Evolutionary conservation across 2,329 filamentous ascomycete species (phyloP).

Genomic region (Fusarium sp.): DNA sequence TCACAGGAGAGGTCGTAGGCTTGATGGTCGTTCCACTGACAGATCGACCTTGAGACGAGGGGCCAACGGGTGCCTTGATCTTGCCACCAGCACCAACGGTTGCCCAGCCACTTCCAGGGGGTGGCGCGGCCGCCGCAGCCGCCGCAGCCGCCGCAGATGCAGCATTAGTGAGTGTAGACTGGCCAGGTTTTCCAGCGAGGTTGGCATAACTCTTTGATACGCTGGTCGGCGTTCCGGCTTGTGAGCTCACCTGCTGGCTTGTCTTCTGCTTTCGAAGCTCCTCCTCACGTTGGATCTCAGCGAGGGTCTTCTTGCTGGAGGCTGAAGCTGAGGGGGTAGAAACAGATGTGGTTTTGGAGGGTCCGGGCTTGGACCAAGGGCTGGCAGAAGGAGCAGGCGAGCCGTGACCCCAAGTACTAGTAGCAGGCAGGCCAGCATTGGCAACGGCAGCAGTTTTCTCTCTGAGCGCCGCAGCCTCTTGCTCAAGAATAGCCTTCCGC

Average conservation of each 20-base stretch:
- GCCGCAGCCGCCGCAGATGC: slow-evolving; percentile 53
- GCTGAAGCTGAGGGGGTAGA: slow-evolving; percentile 36
- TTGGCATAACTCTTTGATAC: slow-evolving; percentile 92
- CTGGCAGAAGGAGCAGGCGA: slow-evolving; percentile 74
- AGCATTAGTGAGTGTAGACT: slow-evolving; percentile 51
- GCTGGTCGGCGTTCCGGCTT: slow-evolving; percentile 58
- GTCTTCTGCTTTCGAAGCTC: slow-evolving; percentile 81
- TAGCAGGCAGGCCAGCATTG: slow-evolving; percentile 76
- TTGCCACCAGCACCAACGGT: slow-evolving; percentile 96
- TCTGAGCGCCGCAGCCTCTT: slow-evolving; percentile 72
- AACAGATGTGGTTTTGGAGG: slow-evolving; percentile 52
- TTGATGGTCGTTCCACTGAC: slow-evolving; percentile 57
- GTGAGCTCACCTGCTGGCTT: slow-evolving; percentile 60
- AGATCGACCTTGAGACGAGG: slow-evolving; percentile 60
- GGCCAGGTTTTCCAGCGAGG: slow-evolving; percentile 79
- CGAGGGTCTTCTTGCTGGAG: slow-evolving; percentile 83
- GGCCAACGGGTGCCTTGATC: slow-evolving; percentile 76
- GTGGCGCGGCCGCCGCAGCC: slow-evolving; percentile 43
- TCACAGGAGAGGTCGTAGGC: slow-evolving; percentile 56
- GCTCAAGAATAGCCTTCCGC: slow-evolving; percentile 81
- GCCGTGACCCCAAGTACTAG: slow-evolving; percentile 87
- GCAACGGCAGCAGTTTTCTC: slow-evolving; percentile 65
- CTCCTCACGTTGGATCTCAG: slow-evolving; percentile 97
- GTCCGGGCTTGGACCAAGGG: slow-evolving; percentile 74
- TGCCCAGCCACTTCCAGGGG: slow-evolving; percentile 77